Evolutionary conservation across 129 eudicot species (phyloP), one percentile per base, ranked within the genome.

Genomic region (Mikania micrantha): DNA sequence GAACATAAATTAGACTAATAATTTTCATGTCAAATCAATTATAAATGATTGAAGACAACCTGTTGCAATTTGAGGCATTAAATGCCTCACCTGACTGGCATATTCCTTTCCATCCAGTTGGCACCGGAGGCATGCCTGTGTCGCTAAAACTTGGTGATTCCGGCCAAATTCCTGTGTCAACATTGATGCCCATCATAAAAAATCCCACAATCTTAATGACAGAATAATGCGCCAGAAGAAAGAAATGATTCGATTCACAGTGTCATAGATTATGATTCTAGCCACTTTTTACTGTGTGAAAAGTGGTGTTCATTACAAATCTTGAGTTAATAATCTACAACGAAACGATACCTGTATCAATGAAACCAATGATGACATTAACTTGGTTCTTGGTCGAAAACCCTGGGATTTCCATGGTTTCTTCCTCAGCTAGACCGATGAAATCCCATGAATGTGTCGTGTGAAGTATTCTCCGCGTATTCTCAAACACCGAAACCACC

Each of bases 361-460:
- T 86, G 79, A 90, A 86, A 78, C 96, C 96, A 69, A 90, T 78
- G 64, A 90, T 82, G 78, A 90, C 95, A 80, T 90, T 86, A 61
- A 90, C 96, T 84, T 90, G 96, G 52, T 84, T 85, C 75, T 74
- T 77, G 66, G 96, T 90, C 16, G 94, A 85, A 70, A 64, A 90
- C 9, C 94, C 96, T 1, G 94, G 96, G 41, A 90, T 84, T 72
- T 86, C 94, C 96, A 86, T 86, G 67, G 94, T 82, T 82, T 90
- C 90, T 80, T 90, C 83, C 34, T 56, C 83, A 44, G 60, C 57
- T 32, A 90, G 85, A 17, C 96, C 96, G 84, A 90, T 90, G 80
- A 90, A 90, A 66, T 90, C 96, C 96, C 96, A 90, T 66, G 96
- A 90, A 79, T 90, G 96, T 61, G 96, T 90, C 5, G 96, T 90